Evolutionary conservation across 148 eudicot species (phyloP).

Genomic region (Pouteria glomerata): DNA sequence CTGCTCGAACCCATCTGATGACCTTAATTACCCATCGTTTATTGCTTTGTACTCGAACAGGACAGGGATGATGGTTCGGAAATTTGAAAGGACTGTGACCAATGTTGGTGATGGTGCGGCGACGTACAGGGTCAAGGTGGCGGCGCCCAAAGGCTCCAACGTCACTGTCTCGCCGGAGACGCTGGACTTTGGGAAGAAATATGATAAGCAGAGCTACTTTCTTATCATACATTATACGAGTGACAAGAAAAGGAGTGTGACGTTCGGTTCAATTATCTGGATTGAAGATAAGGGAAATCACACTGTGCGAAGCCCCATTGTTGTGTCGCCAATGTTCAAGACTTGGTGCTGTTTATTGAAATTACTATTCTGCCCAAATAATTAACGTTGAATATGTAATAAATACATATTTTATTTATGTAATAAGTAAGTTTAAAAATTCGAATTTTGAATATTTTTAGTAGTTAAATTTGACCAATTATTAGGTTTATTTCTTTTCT

Average conservation of each 20-base stretch:
- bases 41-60: neutral
- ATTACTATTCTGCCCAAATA: too few species aligned
- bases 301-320: constrained; percentile 23
- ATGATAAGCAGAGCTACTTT: constrained; percentile 21
- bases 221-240: constrained; percentile 16
- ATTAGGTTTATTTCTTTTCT: too few species aligned
- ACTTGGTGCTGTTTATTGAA: neutral
- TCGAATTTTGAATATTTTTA: too few species aligned
- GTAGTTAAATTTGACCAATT: too few species aligned
- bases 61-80: neutral
- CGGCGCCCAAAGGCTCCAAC: constrained; percentile 5
- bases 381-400: too few species aligned
- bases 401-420: too few species aligned
- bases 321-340: constrained; percentile 5
- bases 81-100: constrained; percentile 28
- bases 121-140: constrained; percentile 20
- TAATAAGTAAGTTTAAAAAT: too few species aligned
- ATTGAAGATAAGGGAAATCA: constrained; percentile 19
- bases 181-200: constrained; percentile 16
- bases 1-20: constrained; percentile 9
- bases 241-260: neutral
- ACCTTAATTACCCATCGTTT: too few species aligned
- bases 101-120: constrained; percentile 24
- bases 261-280: constrained; percentile 19
- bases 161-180: constrained; percentile 19